Evolutionary conservation across 768 basidiomycete genomes (phyloP).

Genomic region (Suillus decipiens): DNA sequence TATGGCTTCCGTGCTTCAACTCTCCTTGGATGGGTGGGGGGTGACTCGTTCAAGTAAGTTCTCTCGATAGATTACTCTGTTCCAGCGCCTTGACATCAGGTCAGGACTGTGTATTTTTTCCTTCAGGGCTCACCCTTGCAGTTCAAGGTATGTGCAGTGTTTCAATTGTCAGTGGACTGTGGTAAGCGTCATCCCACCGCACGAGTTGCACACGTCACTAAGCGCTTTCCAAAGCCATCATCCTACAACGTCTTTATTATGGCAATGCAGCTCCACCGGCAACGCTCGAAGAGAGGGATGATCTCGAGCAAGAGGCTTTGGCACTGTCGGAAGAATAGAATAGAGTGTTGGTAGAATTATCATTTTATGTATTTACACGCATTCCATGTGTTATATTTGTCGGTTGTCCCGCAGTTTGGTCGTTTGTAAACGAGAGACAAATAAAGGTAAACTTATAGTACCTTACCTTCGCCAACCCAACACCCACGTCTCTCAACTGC

Average conservation of each 20-base stretch:
- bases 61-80: slow-evolving; percentile 12
- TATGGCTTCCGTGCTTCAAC: slow-evolving; percentile 87
- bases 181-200: slow-evolving; percentile 46
- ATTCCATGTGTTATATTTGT: slow-evolving; percentile 5
- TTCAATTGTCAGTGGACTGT: slow-evolving; percentile 78
- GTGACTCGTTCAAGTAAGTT: slow-evolving; percentile 81
- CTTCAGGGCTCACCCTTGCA: slow-evolving; percentile 69
- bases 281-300: slow-evolving; percentile 50
- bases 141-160: slow-evolving; percentile 82
- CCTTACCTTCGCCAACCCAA: slow-evolving; percentile 21
- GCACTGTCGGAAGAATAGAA: slow-evolving; percentile 61
- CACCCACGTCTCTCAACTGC: slow-evolving; percentile 25
- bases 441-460: slow-evolving; percentile 31
- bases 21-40: slow-evolving; percentile 79
- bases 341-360: not conserved
- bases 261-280: slow-evolving; percentile 66
- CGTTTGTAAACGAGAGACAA: slow-evolving; percentile 27
- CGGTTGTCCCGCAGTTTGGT: slow-evolving; percentile 5
- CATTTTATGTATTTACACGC: slow-evolving; percentile 7
- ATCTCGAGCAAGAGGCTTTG: slow-evolving; percentile 69
- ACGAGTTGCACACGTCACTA: slow-evolving; percentile 13
- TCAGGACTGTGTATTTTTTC: slow-evolving; percentile 81
- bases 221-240: slow-evolving; percentile 53
- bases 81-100: slow-evolving; percentile 21
- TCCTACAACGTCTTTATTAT: slow-evolving; percentile 73